A percentile compares a stretch with the other conserved stretches of the same genome.
These are phyloP conservation scores for Fusarium coffeatum DNA, from an alignment of 2,329 filamentous ascomycete genomes.

Conservation along the genomic window DNA sequence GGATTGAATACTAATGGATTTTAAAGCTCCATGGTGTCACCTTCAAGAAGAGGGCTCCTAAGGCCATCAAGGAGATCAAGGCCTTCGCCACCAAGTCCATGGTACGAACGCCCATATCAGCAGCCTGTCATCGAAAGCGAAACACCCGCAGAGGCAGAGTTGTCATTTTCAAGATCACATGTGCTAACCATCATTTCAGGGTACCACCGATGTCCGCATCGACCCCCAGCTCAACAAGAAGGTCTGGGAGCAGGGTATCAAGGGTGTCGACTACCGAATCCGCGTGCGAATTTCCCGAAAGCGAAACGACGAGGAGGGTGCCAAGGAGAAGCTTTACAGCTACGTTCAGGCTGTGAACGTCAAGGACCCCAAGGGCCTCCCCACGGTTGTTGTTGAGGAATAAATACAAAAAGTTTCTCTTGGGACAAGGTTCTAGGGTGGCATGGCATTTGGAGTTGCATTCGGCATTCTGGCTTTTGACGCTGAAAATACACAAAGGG, in stretches of 20 bases:
- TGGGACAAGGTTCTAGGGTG: conserved; percentile 57
- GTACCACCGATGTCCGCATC: conserved; percentile 95
- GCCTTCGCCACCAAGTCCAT: conserved; percentile 92
- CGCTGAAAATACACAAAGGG: conserved; percentile 54
- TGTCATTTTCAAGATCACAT: conserved; percentile 1
- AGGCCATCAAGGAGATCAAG: conserved; percentile 99
- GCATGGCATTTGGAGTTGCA: conserved; percentile 62
- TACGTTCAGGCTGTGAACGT: conserved; percentile 99
- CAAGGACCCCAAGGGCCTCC: conserved; percentile 98
- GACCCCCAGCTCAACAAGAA: conserved; percentile 99
- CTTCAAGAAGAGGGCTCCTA: conserved; percentile 99
- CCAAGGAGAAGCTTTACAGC: conserved; percentile 99
- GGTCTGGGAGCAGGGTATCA: conserved; percentile 99
- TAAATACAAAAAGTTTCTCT: conserved; percentile 59
- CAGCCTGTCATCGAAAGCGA: conserved; percentile 22
- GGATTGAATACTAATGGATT: conserved; percentile 36
- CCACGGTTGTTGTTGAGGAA: conserved; percentile 87
- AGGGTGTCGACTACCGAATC: conserved; percentile 97
- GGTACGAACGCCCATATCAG: conserved; percentile 70
- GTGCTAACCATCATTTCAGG: conserved; percentile 64
- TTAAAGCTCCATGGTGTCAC: conserved; percentile 91
- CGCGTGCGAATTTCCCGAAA: conserved; percentile 98
- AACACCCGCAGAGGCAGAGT: conserved; percentile 22
- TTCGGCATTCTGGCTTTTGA: conserved; percentile 59
- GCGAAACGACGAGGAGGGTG: conserved; percentile 99